phyloP scores from a whole-genome alignment of 192 early-diverging fungal genomes.

The Ambispora gerdemannii region DNA sequence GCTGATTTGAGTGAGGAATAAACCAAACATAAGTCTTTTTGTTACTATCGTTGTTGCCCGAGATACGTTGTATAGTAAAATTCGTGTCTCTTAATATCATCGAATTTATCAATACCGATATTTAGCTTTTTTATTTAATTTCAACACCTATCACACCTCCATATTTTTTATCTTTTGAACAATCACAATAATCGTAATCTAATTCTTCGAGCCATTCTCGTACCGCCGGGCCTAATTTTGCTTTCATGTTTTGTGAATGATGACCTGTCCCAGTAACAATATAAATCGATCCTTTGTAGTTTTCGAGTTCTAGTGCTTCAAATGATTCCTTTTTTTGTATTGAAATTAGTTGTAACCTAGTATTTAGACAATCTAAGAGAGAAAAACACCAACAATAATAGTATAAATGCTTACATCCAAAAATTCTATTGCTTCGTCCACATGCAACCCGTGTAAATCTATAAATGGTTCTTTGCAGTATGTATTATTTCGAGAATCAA shows the following conservation, averaged over 20 bases:
- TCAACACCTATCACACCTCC: conserved; percentile 39
- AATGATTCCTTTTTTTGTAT: conserved; percentile 31
- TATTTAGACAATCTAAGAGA: background rate
- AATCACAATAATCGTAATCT: conserved; percentile 39
- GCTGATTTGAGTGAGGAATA: conserved; percentile 25
- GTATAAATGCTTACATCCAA: conserved; percentile 26
- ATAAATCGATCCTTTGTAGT: conserved; percentile 43
- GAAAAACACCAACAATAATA: background rate
- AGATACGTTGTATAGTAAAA: too few species aligned
- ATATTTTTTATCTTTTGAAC: conserved; percentile 32
- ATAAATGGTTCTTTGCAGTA: conserved; percentile 42
- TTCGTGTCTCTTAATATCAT: too few species aligned
- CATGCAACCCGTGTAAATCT: conserved; percentile 52
- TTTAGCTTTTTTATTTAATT: conserved; percentile 6
- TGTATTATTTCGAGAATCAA: conserved; percentile 37
- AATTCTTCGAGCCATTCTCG: conserved; percentile 39
- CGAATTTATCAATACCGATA: too few species aligned
- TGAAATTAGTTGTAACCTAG: background rate
- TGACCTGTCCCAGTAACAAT: conserved; percentile 52
- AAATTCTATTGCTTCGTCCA: conserved; percentile 46
- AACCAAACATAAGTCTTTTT: background rate
- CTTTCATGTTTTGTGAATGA: conserved; percentile 35
- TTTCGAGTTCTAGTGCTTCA: conserved; percentile 35
- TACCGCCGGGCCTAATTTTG: conserved; percentile 37
- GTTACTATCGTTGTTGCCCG: too few species aligned